A percentile compares a stretch with the other conserved stretches of the same genome.
Evolutionary conservation across 441 rosid genomes (phyloP).

Genomic region (Melastoma candidum): DNA sequence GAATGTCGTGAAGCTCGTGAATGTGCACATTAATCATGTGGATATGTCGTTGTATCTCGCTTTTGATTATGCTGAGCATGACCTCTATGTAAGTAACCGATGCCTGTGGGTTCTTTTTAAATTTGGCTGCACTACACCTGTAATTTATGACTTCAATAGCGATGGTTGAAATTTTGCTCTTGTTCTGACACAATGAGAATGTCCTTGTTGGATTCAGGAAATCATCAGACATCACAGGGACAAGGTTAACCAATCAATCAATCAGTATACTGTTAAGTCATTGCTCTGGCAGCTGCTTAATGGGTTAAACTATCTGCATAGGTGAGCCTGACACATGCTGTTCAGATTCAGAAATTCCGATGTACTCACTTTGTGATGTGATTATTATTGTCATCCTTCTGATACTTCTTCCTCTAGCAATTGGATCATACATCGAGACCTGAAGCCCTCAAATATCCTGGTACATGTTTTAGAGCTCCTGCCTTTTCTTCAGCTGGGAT

Average conservation of each 20-base stretch:
- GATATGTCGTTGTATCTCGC: constrained; percentile 96
- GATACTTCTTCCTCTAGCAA: constrained; percentile 30
- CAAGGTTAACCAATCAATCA: constrained; percentile 53
- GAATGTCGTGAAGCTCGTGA: constrained; percentile 94
- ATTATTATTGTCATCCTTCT: neutral
- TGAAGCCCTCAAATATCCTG: constrained; percentile 95
- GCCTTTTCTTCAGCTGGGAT: neutral
- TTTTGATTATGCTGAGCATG: constrained; percentile 90
- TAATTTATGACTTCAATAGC: neutral
- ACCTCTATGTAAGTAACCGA: constrained; percentile 39
- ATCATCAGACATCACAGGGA: constrained; percentile 90
- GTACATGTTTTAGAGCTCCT: constrained; percentile 22
- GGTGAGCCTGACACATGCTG: constrained; percentile 8
- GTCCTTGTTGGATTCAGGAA: constrained; percentile 22
- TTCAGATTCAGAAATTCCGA: neutral
- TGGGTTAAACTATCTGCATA: constrained; percentile 87
- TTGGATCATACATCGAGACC: constrained; percentile 97
- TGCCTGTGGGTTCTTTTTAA: neutral
- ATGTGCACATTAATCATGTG: constrained; percentile 86
- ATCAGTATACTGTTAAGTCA: constrained; percentile 82
- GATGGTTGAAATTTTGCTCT: neutral
- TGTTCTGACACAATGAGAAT: neutral
- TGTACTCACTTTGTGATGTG: neutral
- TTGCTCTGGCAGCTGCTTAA: constrained; percentile 96
- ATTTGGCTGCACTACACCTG: neutral